phyloP scores from a whole-genome alignment of 306 rosid genomes.

The Boehmeria nivea region DNA sequence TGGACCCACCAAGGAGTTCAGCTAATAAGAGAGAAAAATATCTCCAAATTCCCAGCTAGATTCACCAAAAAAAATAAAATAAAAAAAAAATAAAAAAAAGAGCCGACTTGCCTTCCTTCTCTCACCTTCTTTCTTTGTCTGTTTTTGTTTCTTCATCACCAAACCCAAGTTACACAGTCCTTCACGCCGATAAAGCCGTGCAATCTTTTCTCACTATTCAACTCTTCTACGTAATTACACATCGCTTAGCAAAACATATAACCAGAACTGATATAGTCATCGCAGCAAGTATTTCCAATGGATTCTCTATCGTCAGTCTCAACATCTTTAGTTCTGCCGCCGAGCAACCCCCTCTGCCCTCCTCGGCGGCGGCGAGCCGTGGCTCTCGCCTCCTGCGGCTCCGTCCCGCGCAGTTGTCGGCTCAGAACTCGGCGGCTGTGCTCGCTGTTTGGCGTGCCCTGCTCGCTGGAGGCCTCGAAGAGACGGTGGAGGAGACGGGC shows the following conservation, averaged over 20 bases:
- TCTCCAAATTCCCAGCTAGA: slow-evolving; percentile 4
- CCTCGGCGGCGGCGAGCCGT: slow-evolving; percentile 10
- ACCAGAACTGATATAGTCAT: no score
- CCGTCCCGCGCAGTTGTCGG: slow-evolving; percentile 14
- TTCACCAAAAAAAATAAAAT: not conserved
- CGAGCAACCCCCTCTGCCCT: slow-evolving; percentile 34
- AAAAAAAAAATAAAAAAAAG: not conserved
- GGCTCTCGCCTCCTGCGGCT: slow-evolving; percentile 11
- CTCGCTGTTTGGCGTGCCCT: slow-evolving; percentile 6
- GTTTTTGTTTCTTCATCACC: not conserved
- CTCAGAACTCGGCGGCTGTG: not conserved
- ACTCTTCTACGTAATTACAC: slow-evolving; percentile 1
- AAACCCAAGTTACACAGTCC: slow-evolving; percentile 1
- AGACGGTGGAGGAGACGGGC: slow-evolving; percentile 13
- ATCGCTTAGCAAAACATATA: no score
- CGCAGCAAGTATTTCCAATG: slow-evolving; percentile 37
- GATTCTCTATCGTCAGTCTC: slow-evolving; percentile 81
- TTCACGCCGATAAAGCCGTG: slow-evolving; percentile 22
- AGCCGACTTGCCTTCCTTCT: slow-evolving; percentile 23
- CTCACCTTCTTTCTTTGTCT: slow-evolving; percentile 11
- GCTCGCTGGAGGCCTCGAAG: slow-evolving; percentile 17
- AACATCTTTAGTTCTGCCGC: slow-evolving; percentile 62
- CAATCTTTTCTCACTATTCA: slow-evolving; percentile 13
- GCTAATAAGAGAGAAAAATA: not conserved
- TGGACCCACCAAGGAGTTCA: no score